Evolutionary conservation across 2,329 filamentous ascomycete genomes (phyloP).

Genomic region (Xylariaceae sp.): DNA sequence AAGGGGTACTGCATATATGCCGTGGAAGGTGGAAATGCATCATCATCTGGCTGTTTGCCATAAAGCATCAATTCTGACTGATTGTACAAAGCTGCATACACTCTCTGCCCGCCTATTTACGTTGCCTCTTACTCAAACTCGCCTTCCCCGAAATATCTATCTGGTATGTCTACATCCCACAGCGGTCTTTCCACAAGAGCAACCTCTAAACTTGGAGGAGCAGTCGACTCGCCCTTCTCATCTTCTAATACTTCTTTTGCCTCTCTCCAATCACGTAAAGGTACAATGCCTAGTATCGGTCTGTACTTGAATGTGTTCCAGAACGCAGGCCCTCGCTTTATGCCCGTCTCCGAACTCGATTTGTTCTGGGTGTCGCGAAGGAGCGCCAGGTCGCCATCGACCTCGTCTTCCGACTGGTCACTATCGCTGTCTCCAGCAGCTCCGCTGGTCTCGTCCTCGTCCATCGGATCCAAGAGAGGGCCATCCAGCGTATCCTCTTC

Average conservation of each 20-base stretch:
- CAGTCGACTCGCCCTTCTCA: not conserved
- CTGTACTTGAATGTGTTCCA: constrained; percentile 94
- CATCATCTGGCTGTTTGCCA: too few relatives aligned
- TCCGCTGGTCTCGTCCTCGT: constrained; percentile 30
- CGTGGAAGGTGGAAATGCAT: too few relatives aligned
- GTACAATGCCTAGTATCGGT: constrained; percentile 76
- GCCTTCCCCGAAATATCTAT: constrained; percentile 63
- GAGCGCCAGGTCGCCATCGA: constrained; percentile 31
- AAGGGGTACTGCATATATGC: too few relatives aligned
- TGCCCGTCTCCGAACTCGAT: constrained; percentile 21
- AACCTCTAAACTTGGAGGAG: constrained; percentile 55
- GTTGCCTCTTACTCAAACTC: constrained; percentile 30
- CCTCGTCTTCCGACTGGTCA: constrained; percentile 36
- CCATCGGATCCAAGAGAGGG: constrained; percentile 26
- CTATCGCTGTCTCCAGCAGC: constrained; percentile 30
- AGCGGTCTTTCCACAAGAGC: constrained; percentile 83
- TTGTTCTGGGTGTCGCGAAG: constrained; percentile 30
- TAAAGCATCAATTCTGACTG: too few relatives aligned
- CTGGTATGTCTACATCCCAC: constrained; percentile 77
- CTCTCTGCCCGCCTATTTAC: too few relatives aligned
- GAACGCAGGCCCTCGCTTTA: constrained; percentile 34
- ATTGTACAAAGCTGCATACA: too few relatives aligned
- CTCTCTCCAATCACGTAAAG: constrained; percentile 35
- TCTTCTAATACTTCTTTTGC: constrained; percentile 27
- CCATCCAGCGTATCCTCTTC: constrained; percentile 30